These are phyloP conservation scores for Raffaelea deltoideospora DNA, from an alignment of 2,329 filamentous ascomycete genomes.

Conservation along the genomic window DNA sequence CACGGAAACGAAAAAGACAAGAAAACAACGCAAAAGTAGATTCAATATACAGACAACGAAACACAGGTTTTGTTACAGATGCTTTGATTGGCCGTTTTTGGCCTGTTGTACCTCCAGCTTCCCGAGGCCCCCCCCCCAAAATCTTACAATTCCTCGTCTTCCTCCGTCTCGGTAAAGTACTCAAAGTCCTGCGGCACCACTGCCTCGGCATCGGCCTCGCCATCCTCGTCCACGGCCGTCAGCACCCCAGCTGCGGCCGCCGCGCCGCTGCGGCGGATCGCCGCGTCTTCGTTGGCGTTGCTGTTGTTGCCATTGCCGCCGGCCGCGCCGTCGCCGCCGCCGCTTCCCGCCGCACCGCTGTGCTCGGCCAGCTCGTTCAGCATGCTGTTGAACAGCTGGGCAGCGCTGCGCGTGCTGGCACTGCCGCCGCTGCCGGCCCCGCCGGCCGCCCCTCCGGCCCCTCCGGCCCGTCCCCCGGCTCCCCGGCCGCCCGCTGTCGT, in stretches of 20 bases:
- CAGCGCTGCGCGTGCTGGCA: slow-evolving; percentile 10
- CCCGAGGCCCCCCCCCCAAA: too few species aligned
- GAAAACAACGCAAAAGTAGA: too few species aligned
- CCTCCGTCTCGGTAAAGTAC: slow-evolving; percentile 55
- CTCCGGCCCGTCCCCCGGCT: slow-evolving; percentile 8
- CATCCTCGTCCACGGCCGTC: slow-evolving; percentile 77
- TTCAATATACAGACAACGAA: too few species aligned
- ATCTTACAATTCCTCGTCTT: slow-evolving; percentile 24
- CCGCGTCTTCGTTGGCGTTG: slow-evolving; percentile 7
- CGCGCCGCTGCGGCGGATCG: slow-evolving; percentile 30
- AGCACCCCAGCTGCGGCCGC: slow-evolving; percentile 65
- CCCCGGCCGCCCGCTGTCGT: slow-evolving; percentile 15
- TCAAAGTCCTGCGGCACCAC: slow-evolving; percentile 58
- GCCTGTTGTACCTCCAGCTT: too few species aligned
- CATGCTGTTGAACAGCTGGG: slow-evolving; percentile 8
- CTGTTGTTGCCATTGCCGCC: slow-evolving; percentile 13
- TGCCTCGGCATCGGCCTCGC: slow-evolving; percentile 59
- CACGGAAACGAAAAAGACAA: too few species aligned
- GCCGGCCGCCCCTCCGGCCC: slow-evolving; percentile 7
- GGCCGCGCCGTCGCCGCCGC: slow-evolving; percentile 43
- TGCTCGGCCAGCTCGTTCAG: slow-evolving; percentile 2
- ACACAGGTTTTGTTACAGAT: too few species aligned
- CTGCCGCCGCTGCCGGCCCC: slow-evolving; percentile 6
- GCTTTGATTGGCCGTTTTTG: too few species aligned
- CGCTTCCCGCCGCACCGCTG: slow-evolving; percentile 10